A percentile compares a stretch with the other conserved stretches of the same genome.
These are phyloP conservation scores for Filobasidium uniguttulatum DNA, from an alignment of 1,284 basidiomycete genomes.

Conservation along the genomic window DNA sequence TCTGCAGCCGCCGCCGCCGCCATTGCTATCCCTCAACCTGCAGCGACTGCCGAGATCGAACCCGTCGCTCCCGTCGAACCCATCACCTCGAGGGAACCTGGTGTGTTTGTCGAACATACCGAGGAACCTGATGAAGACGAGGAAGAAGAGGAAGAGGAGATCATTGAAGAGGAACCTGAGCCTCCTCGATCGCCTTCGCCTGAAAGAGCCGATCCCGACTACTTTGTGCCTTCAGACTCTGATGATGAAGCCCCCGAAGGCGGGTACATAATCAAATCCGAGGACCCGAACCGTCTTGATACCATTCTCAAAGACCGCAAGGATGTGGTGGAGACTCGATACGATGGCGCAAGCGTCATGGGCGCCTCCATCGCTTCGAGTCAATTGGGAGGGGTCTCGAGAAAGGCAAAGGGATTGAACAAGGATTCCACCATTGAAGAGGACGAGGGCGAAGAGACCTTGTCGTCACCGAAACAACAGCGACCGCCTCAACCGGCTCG, in stretches of 20 bases:
- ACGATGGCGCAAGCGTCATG: too few relatives aligned
- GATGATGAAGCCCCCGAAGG: conserved; percentile 33
- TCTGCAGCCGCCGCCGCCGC: too few relatives aligned
- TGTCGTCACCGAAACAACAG: neutral
- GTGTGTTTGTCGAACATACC: neutral
- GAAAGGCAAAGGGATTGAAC: too few relatives aligned
- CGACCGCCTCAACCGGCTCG: neutral
- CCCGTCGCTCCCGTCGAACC: neutral
- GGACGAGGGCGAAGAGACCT: neutral
- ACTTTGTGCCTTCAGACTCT: conserved; percentile 36
- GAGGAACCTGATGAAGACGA: neutral
- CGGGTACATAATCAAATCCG: conserved; percentile 32
- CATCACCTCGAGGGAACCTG: too few relatives aligned
- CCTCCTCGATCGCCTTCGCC: conserved; percentile 14
- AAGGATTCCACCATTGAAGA: neutral
- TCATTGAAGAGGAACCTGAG: neutral
- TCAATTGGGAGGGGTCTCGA: too few relatives aligned
- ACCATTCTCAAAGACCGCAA: neutral
- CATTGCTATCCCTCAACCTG: too few relatives aligned
- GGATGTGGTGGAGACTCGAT: neutral
- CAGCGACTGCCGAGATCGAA: neutral
- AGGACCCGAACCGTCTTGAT: conserved; percentile 8
- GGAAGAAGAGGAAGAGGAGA: neutral
- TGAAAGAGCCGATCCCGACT: conserved; percentile 30
- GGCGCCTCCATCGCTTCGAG: neutral